Base-by-base conservation (phyloP, 2,329 filamentous ascomycete species). In the Ceratocystis papillata region DNA sequence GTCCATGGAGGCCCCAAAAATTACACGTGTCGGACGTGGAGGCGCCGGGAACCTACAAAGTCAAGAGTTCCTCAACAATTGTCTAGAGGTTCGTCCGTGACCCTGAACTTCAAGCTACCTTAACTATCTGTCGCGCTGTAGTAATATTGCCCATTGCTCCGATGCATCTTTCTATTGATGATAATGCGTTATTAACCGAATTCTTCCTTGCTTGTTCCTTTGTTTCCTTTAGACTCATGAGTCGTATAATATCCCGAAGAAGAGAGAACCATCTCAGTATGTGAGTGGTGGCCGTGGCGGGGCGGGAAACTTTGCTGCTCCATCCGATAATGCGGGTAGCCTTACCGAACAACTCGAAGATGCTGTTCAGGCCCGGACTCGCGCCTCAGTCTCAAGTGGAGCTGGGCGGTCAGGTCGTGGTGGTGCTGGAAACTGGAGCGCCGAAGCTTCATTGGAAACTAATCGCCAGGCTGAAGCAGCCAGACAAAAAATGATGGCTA, bases 21-120 rank as follows among this genome's bases (percentile, higher is more conserved):
- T 64, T n/a, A 55, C 63, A 28, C 63, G 59, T 30, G 53, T 64
- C 33, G 84, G 85, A 66, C 81, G 85, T 62, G 85, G 85, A 65
- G 85, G 85, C 62, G 84, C 84, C 5, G 85, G 85, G 64, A 87
- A 87, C 74, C 85, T 81, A 73, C 80, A 79, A 71, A 77, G 77
- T 71, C 78, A 82, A 33, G 20, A 64, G 33, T 59, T 44, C 28
- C 12, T 45, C 50, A 44, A 57, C n/a, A 78, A 81, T 37, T 76
- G 74, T 59, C 71, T 72, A 65, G 76, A 74, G 68, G 73, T 72
- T 67, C 69, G 67, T 66, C 59, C 17, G 30, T 37, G 55, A 28
- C 30, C 55, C 55, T 25, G 33, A 30, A n/a, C 57, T 30, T 28
- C 28, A 59, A 20, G 10, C 22, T 8, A 17, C 60, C 66, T 48